Percentiles rank a stretch among this genome's conserved stretches.
Conservation (phyloP, 345 rosid species). For the Turnera subulata region DNA sequence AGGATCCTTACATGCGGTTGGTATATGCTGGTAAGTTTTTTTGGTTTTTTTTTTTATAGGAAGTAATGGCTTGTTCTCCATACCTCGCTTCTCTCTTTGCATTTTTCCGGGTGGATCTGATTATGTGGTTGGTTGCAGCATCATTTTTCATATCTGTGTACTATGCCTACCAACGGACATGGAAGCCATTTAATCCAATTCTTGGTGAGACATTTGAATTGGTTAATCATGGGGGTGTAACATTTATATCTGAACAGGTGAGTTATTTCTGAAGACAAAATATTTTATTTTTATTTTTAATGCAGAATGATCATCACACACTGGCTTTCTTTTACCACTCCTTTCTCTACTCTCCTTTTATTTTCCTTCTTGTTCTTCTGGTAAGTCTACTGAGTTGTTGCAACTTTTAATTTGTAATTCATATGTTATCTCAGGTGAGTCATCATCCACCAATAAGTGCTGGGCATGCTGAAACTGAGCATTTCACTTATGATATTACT, state of each 20-base stretch:
- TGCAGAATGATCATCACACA: background rate
- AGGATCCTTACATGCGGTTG: constrained; percentile 86
- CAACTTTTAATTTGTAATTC: too few species aligned
- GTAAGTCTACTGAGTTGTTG: background rate
- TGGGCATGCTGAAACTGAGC: constrained; percentile 88
- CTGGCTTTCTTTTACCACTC: background rate
- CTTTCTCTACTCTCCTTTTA: background rate
- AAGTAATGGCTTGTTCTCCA: too few species aligned
- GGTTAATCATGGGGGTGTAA: constrained; percentile 69
- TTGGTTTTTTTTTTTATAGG: too few species aligned
- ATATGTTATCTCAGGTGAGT: constrained; percentile 49
- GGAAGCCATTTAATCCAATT: constrained; percentile 98
- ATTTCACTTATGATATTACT: constrained; percentile 71
- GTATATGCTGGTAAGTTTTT: constrained; percentile 87
- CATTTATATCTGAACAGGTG: constrained; percentile 89
- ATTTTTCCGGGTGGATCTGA: background rate
- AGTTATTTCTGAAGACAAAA: constrained; percentile 10
- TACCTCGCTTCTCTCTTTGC: background rate
- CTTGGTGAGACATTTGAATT: constrained; percentile 93
- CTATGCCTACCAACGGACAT: constrained; percentile 72
- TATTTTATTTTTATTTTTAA: too few species aligned
- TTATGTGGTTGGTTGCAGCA: constrained; percentile 36
- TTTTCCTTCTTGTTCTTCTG: background rate
- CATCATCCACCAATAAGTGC: constrained; percentile 98
- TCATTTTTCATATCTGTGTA: constrained; percentile 91